Evolutionary conservation across 2,329 filamentous ascomycete species (phyloP).

Genomic region (Chaetomiaceae sp.): DNA sequence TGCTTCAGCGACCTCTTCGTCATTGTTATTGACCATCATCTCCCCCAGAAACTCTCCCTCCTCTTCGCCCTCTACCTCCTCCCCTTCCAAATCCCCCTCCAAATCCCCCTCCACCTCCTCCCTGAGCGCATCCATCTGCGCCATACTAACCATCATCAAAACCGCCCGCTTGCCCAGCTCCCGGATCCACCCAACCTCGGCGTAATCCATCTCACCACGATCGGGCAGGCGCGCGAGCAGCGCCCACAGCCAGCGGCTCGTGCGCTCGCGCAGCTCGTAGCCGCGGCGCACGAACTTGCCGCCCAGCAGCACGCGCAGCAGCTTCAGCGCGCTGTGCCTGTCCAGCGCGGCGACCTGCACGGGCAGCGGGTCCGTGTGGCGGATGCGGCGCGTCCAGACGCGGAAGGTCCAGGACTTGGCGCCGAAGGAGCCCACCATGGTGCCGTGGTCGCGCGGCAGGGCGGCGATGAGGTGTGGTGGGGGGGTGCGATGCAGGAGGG

Average conservation of each 20-base stretch:
- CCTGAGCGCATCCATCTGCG: conserved; percentile 46
- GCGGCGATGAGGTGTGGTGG: conserved; percentile 47
- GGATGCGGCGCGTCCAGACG: conserved; percentile 50
- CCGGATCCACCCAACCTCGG: conserved; percentile 69
- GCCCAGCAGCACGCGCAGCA: conserved; percentile 62
- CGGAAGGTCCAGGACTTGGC: conserved; percentile 45
- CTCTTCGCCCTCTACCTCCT: conserved; percentile 28
- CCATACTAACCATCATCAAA: conserved; percentile 50
- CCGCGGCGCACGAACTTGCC: conserved; percentile 59
- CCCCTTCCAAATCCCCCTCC: conserved; percentile 23
- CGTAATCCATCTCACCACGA: conserved; percentile 67
- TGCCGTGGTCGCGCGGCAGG: conserved; percentile 50
- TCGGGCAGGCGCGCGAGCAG: conserved; percentile 71
- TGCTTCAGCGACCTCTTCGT: too few species aligned
- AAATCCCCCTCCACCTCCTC: conserved; percentile 35
- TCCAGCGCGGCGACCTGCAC: conserved; percentile 60
- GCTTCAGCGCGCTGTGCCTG: conserved; percentile 59
- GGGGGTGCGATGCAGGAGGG: conserved; percentile 51
- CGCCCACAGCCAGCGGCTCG: conserved; percentile 82
- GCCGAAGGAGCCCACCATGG: conserved; percentile 51
- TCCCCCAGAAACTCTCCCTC: conserved; percentile 7
- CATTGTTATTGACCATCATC: conserved; percentile 15
- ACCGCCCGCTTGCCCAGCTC: conserved; percentile 76
- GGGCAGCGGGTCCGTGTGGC: conserved; percentile 51
- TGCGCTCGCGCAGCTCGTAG: conserved; percentile 56